Evolutionary conservation across 176 grass and related monocot species (phyloP), one percentile per base, ranked within the genome.

Genomic region (Triticum timopheevii): DNA sequence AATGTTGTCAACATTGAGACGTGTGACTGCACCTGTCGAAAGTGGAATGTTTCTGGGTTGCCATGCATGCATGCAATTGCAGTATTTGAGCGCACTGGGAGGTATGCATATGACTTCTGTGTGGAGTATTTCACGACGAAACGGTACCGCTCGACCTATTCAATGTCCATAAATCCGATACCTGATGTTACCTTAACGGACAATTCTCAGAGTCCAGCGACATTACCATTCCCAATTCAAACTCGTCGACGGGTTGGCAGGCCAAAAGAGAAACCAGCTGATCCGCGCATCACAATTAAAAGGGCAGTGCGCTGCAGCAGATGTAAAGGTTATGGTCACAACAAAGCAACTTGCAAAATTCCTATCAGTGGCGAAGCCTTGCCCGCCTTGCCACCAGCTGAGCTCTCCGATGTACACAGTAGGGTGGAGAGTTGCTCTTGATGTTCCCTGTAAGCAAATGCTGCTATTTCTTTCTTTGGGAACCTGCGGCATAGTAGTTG

Each of bases 11-110:
- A 96, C 62, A 81, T 90, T 17, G 87, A 73, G 31, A 85, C 47
- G 19, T 90, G 73, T 87, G 97, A 96, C 27, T 99, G 97, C 81
- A 94, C 92, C 34, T 99, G 97, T 88, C 78, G 64, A 31, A 93
- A 78, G 66, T 99, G 97, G 97, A 87, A 91, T 45, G 69, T 96
- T 44, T 87, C 90, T 8, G 94, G 97, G 25, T 73, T 99, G 72
- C 97, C 97, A 56, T 96, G 97, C 87, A 90, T 93, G 85, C 97
- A 99, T 77, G 97, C 90, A 30, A 84, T 99, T 59, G 92, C 92
- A 31, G 94, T 96, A 28, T 78, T 96, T 67, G 93, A 91, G 33
- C 87, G 80, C 42, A 92, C 81, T 0, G 89, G 90, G 16, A 81
- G 79, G 35, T 87, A 80, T 54, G 10, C 92, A 31, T 99, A 96